phyloP scores from a whole-genome alignment of 768 basidiomycete genomes.

The Lanmaoa pseudosensibilis region DNA sequence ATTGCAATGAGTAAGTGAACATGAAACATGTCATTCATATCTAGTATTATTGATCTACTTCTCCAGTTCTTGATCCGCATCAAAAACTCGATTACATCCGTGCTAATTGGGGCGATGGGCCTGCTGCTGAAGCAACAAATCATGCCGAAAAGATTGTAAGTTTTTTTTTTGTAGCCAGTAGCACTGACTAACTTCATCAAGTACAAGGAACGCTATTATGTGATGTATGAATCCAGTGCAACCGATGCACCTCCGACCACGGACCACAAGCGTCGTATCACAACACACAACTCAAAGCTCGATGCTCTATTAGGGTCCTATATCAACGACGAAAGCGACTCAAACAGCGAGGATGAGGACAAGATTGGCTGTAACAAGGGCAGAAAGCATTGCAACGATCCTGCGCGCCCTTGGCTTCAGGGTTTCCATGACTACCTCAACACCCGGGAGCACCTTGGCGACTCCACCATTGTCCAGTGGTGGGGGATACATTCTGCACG shows the following conservation, averaged over 20 bases:
- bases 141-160: background rate
- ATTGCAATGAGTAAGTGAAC: background rate
- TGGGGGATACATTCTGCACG: background rate
- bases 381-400: background rate
- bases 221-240: background rate
- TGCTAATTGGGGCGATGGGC: background rate
- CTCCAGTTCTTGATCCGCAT: background rate
- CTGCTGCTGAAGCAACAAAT: background rate
- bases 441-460: background rate
- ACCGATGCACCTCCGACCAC: background rate
- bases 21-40: background rate
- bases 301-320: background rate
- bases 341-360: background rate
- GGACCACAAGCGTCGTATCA: background rate
- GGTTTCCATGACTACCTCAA: constrained; percentile 13
- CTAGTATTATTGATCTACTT: no score
- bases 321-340: background rate
- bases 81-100: background rate
- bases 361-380: background rate
- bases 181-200: background rate
- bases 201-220: background rate
- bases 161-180: no score
- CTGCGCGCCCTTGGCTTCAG: background rate
- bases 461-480: constrained; percentile 5
- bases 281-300: constrained; percentile 5